Percentiles rank a stretch among this genome's conserved stretches.
These are phyloP conservation scores for Penicillium maclennaniae DNA, from an alignment of 495 filamentous ascomycete genomes.

Conservation along the genomic window DNA sequence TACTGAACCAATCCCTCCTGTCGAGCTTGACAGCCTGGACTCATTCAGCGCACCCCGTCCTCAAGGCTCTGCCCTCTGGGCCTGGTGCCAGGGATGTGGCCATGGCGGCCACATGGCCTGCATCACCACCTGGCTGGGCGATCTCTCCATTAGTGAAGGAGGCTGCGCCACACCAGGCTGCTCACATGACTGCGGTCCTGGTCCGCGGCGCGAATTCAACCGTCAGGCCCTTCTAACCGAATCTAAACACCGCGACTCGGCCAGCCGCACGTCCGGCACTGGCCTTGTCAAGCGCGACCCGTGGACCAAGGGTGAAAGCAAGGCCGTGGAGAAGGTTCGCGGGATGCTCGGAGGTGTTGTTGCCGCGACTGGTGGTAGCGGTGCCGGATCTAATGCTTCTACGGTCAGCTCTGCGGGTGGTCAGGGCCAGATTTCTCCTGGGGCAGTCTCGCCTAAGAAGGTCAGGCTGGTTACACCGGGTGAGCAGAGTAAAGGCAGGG, in stretches of 20 bases:
- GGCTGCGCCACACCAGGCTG: slow-evolving; percentile 71
- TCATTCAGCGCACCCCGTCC: slow-evolving; percentile 23
- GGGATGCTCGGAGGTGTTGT: slow-evolving; percentile 40
- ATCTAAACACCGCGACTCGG: slow-evolving; percentile 37
- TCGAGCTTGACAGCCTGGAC: slow-evolving; percentile 20
- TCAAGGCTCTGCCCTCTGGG: slow-evolving; percentile 51
- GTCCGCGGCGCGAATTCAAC: slow-evolving; percentile 50
- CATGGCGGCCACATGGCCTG: slow-evolving; percentile 73
- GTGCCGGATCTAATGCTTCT: slow-evolving; percentile 21
- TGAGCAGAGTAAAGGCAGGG: slow-evolving; percentile 35
- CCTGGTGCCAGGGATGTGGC: slow-evolving; percentile 68
- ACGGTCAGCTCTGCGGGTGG: slow-evolving; percentile 19
- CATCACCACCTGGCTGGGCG: slow-evolving; percentile 61
- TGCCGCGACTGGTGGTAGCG: slow-evolving; percentile 19
- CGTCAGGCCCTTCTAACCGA: slow-evolving; percentile 32
- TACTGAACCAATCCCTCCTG: slow-evolving; percentile 30
- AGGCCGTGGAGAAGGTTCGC: slow-evolving; percentile 45
- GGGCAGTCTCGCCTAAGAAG: slow-evolving; percentile 42
- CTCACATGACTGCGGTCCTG: slow-evolving; percentile 67
- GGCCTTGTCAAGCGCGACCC: slow-evolving; percentile 42
- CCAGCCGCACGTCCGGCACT: slow-evolving; percentile 31
- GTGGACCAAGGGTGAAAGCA: slow-evolving; percentile 42
- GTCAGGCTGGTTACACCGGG: slow-evolving; percentile 43
- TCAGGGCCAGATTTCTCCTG: slow-evolving; percentile 20
- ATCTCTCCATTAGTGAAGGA: slow-evolving; percentile 56